Base-by-base conservation (phyloP, 164 flowering plant genomes). In the Taxillus chinensis region DNA sequence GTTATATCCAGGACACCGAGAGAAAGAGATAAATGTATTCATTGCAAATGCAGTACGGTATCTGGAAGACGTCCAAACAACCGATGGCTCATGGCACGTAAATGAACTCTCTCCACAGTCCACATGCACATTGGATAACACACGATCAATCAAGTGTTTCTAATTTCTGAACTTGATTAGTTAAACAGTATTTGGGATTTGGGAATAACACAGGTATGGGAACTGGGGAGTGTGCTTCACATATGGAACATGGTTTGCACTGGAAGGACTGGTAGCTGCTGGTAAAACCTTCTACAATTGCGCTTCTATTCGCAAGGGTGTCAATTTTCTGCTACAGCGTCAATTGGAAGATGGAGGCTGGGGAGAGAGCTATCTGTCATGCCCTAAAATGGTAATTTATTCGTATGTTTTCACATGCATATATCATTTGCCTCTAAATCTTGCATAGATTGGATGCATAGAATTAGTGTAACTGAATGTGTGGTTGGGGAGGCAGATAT, bases 211-310 rank as follows among this genome's bases (percentile, higher is more conserved):
- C 38, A 74, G 71, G 77, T 71, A 75, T 39, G 78, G 78, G 46
- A 70, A 67, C n/a, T 80, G 84, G 80, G 82, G 82, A 41, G 61
- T 80, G 41, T 80, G 82, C 57, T 80, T 74, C 72, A 78, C 63
- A 6, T 80, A 80, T 48, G 78, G 82, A 2, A 62, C 82, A 42
- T 75, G 77, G 77, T 78, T 80, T 74, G 77, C 77, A 5, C 77
- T 80, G 6, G 66, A 63, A 11, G 84, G 74, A 14, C 51, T 78
- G 37, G 61, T 62, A 17, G 73, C 76, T 8, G 78, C 70, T 11
- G 82, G 82, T 6, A 76, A 68, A 68, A 78, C 69, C 16, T 80
- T 72, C 59, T 0, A 67, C 13, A 74, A 70, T 13, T 69, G 74
- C 57, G 12, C 45, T 4, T 68, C 75, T 2, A 16, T 73, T 45